Evolutionary conservation across 805 yeast species (phyloP).

Genomic region (Zygotorulaspora florentina): DNA sequence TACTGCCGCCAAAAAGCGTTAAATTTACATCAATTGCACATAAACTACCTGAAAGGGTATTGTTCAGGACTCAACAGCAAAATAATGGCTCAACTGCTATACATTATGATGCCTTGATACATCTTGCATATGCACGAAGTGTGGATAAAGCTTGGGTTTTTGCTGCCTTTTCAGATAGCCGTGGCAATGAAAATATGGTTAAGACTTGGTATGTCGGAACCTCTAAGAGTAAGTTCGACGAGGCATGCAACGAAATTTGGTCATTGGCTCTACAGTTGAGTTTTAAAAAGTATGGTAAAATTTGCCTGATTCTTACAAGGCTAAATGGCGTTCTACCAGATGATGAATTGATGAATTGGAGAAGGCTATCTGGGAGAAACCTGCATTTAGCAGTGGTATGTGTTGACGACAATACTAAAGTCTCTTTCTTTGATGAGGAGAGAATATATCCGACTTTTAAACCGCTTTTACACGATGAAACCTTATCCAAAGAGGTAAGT

Average conservation of each 20-base stretch:
- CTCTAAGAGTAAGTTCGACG: conserved; percentile 42
- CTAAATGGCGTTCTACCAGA: conserved; percentile 72
- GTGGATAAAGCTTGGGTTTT: conserved; percentile 78
- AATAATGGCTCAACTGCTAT: conserved; percentile 20
- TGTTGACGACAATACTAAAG: conserved; percentile 55
- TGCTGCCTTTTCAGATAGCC: conserved; percentile 87
- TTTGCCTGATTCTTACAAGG: conserved; percentile 62
- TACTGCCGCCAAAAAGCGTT: conserved; percentile 36
- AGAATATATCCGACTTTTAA: conserved; percentile 35
- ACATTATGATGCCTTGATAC: conserved; percentile 65
- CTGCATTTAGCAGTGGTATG: conserved; percentile 66
- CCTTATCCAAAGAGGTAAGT: conserved; percentile 16
- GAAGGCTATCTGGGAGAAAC: conserved; percentile 57
- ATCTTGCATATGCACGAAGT: conserved; percentile 80
- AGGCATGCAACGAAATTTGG: conserved; percentile 66
- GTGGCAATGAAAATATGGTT: conserved; percentile 57
- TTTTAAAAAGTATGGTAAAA: conserved; percentile 44
- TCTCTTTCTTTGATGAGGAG: conserved; percentile 33
- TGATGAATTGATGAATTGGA: conserved; percentile 78
- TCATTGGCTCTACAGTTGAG: conserved; percentile 47
- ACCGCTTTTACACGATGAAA: conserved; percentile 31
- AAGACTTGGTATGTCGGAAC: conserved; percentile 58
- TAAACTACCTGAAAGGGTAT: conserved; percentile 41
- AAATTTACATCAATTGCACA: conserved; percentile 40
- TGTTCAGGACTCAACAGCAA: conserved; percentile 41